Evolutionary conservation across 83 land plant genomes (phyloP), one percentile per base, ranked within the genome.

Genomic region (Thuja plicata): DNA sequence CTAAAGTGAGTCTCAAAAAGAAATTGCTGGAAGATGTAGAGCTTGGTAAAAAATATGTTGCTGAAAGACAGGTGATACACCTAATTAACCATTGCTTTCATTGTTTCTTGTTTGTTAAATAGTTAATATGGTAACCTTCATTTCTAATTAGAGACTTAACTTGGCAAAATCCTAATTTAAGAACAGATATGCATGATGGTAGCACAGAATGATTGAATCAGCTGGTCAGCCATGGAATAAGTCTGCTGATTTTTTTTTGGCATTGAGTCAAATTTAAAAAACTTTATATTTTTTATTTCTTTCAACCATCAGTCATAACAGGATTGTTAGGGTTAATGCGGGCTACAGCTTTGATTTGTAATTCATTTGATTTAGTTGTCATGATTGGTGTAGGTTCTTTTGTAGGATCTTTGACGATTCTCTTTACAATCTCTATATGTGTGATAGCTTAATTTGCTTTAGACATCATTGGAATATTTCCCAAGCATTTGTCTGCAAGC

Each of bases 1-100:
- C 92, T 60, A 96, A 94, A 89, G 90, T 91, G 54, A 93, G 92
- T 8, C 88, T 95, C 35, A 96, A 96, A 90, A 92, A 90, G 70
- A 89, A 91, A 16, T 91, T 96, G 90, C 85, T 95, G 32, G 93
- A 95, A 87, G 87, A 97, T 90, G 94, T 89, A 80, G 95, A 94
- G 16, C 88, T 86, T 88, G 96, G 93, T 38, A 96, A 91, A 90
- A 82, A 94, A 85, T 96, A 96, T 91, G 89, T 96, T 73, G 89
- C 92, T 78, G 88, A 92, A 87, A 94, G 91, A 95, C 95, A 97
- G 99, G 98, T 95, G 91, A 43, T 45, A n/a, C 48, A 54, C 35
- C 35, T 83, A 21, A 41, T 80, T 38, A 66, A 24, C 37, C 3
- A 32, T 83, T 46, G 30, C 55, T 83, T 83, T 46, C 52, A n/a